Base-by-base conservation (phyloP, 2,329 filamentous ascomycete species). In the Neurospora crassa region DNA sequence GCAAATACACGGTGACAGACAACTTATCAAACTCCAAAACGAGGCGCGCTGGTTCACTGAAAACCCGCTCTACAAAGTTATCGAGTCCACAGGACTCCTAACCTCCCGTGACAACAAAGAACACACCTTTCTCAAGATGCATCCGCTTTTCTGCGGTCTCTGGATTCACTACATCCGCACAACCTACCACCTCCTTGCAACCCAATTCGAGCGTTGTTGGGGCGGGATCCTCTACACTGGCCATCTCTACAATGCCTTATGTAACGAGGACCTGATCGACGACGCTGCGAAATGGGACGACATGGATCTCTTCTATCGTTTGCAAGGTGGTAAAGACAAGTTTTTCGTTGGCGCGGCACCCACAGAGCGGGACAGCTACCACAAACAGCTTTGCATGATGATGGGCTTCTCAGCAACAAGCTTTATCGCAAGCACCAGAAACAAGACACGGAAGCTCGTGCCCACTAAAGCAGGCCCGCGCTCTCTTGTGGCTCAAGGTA, bases 161-260 rank as follows among this genome's bases (percentile, higher is more conserved):
- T 70, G 69, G 69, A 53, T 70, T 11, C 42, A 45, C 40, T 53
- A 70, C 34, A 43, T 70, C 16, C 69, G 69, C 37, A 53, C 24
- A 18, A 34, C 18, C 37, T 53, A 67, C 5, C 69, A 70, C 24
- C 69, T 67, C 18, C 18, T 37, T 24, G 69, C 47, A n/a, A 5
- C 41, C 24, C 34, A 53, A 24, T 40, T 70, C 53, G 53, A 70
- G 42, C 20, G 34, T 40, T 37, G 34, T 11, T 70, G 63, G 41
- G 69, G 69, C 40, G 53, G 69, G 20, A 70, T 70, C 69, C 53
- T 70, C 34, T 70, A 70, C n/a, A 53, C 69, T 29, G 69, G 69
- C 11, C 69, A 70, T 40, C 69, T 70, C 34, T 70, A 70, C 53
- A 70, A 70, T 29, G 69, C 69, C 16, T 41, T 70, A 16, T 40